These are phyloP conservation scores for Helotiales sp. DNA, from an alignment of 2,329 filamentous ascomycete species.

Conservation along the genomic window DNA sequence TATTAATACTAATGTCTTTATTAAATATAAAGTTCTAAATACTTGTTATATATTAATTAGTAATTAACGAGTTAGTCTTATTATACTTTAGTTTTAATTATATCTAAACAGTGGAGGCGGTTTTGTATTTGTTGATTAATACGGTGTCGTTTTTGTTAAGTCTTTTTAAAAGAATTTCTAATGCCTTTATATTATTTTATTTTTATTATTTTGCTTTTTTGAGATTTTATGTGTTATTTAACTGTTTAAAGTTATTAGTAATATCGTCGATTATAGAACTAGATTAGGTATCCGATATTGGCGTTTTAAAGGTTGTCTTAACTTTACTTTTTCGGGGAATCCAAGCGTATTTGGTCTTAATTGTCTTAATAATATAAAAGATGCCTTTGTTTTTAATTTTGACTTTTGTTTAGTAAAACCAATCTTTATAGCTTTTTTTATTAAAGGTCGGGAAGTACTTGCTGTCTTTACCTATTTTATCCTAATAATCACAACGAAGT, in stretches of 20 bases:
- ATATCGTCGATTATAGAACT: too few relatives aligned
- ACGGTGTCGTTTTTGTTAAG: background rate
- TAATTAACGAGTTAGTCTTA: background rate
- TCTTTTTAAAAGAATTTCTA: background rate
- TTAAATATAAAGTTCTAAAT: too few relatives aligned
- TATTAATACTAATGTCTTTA: too few relatives aligned
- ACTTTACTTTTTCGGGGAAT: background rate
- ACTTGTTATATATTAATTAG: background rate
- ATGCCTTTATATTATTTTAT: background rate
- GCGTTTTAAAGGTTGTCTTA: too few relatives aligned
- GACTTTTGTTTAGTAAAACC: background rate
- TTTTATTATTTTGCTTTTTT: background rate
- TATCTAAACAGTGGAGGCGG: background rate
- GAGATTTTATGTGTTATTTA: background rate
- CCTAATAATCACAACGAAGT: too few relatives aligned
- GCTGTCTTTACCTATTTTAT: background rate
- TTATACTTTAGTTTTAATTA: background rate
- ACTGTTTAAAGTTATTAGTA: background rate
- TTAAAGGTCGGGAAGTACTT: background rate
- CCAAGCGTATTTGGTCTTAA: background rate
- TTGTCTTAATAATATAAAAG: background rate
- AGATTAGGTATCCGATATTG: too few relatives aligned
- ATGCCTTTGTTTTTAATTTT: background rate
- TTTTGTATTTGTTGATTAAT: too few relatives aligned
- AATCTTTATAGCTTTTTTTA: background rate